Evolutionary conservation across 345 rosid species (phyloP).

Genomic region (Leavenworthia alabamica): DNA sequence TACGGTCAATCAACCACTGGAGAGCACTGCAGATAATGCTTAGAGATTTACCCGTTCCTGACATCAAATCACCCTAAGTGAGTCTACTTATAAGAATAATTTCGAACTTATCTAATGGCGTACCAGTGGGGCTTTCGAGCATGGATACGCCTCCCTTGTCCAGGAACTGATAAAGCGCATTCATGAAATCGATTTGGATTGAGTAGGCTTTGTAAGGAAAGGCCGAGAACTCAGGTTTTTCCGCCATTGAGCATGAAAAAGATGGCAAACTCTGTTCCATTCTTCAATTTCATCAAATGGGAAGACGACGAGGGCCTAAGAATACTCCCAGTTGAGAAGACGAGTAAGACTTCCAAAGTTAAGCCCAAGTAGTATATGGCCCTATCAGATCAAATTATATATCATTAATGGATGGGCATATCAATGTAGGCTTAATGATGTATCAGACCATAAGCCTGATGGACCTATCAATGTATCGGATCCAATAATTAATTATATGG

Average conservation of each 20-base stretch:
- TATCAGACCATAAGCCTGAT: not conserved
- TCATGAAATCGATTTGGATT: constrained; percentile 82
- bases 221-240: constrained; percentile 40
- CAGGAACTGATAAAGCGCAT: constrained; percentile 62
- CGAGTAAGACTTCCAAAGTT: not conserved
- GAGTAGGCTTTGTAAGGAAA: constrained; percentile 80
- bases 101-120: not conserved
- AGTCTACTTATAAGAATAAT: too few species aligned
- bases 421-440: not conserved
- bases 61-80: too few species aligned
- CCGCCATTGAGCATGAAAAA: not conserved
- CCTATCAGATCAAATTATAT: not conserved
- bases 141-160: constrained; percentile 87
- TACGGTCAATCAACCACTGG: constrained; percentile 73
- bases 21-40: constrained; percentile 81
- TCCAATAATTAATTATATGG: not conserved
- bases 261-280: not conserved
- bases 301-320: not conserved
- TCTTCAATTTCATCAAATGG: not conserved
- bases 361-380: not conserved
- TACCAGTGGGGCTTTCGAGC: constrained; percentile 97
- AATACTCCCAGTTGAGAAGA: not conserved
- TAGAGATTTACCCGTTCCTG: constrained; percentile 90
- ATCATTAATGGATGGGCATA: not conserved
- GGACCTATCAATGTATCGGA: not conserved